Evolutionary conservation across 1,284 basidiomycete species (phyloP).

Genomic region (Peniophora sp.): DNA sequence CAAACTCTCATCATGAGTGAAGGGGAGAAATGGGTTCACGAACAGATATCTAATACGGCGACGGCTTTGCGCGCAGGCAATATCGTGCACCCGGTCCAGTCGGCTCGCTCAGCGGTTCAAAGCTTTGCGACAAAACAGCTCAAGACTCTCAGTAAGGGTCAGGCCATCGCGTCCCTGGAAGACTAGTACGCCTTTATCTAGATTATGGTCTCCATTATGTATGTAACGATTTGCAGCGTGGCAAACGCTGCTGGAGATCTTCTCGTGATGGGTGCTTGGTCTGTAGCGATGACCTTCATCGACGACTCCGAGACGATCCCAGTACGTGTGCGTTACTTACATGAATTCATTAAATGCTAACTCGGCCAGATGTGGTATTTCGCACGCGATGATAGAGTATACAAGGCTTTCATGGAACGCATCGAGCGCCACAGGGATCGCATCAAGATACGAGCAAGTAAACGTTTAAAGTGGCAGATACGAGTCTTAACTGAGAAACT

Average conservation of each 20-base stretch:
- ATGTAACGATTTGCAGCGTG: slow-evolving; percentile 36
- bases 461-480: slow-evolving; percentile 66
- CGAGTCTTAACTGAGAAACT: slow-evolving; percentile 50
- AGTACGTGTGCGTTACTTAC: no score
- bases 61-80: slow-evolving; percentile 55
- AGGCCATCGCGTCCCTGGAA: slow-evolving; percentile 68
- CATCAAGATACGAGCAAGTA: slow-evolving; percentile 41
- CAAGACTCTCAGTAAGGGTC: slow-evolving; percentile 68
- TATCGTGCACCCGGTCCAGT: slow-evolving; percentile 58
- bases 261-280: slow-evolving; percentile 69
- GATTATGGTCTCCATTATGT: slow-evolving; percentile 1
- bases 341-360: slow-evolving; percentile 4
- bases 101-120: slow-evolving; percentile 58
- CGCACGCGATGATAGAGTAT: slow-evolving; percentile 74
- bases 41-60: slow-evolving; percentile 49
- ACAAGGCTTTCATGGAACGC: slow-evolving; percentile 58
- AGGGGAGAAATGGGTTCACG: slow-evolving; percentile 71
- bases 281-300: slow-evolving; percentile 37
- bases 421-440: slow-evolving; percentile 42
- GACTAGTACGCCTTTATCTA: slow-evolving; percentile 55
- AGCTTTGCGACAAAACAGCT: slow-evolving; percentile 73
- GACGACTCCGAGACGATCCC: slow-evolving; percentile 56
- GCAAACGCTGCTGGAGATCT: slow-evolving; percentile 76
- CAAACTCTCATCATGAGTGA: slow-evolving; percentile 84
- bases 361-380: slow-evolving; percentile 61